Evolutionary conservation across 208 protist genomes (phyloP), one percentile per base, ranked within the genome.

Genomic region (Angomonas ambiguus): DNA sequence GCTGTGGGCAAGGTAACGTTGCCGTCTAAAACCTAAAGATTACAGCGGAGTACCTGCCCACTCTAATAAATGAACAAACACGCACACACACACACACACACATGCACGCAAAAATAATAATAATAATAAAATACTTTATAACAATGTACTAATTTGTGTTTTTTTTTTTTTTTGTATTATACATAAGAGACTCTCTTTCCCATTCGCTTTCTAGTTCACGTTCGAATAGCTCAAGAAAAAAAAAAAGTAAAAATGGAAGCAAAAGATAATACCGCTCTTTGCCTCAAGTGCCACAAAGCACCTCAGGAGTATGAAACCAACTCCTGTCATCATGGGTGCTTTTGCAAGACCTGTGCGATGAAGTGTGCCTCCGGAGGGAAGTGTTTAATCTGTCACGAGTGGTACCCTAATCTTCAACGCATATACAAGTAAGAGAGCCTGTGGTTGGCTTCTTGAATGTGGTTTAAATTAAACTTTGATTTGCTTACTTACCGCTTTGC

Each of bases 341-440:
- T 94, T 75, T 96, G 90, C 77, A 80, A 77, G 58, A 70, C 56
- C 2, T 96, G 90, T 48, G 90, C 90, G 10, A 96, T 96, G 90
- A 96, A 94, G 63, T 92, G 85, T 35, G 91, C 91, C 2, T 93
- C 87, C 10, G 91, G 91, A 8, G 91, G 91, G n/a, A 91, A 87
- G 51, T 96, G 91, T 61, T 91, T 94, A 61, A 57, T 80, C 1
- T 94, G 91, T 65, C 70, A 76, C 5, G 27, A 82, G n/a, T 71
- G 93, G n/a, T 95, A 91, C 77, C 76, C 65, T 38, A 67, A 69
- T 10, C 45, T 95, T 18, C 69, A 74, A 25, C 80, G 67, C 49
- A 60, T 79, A 18, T 22, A 28, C 18, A 38, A 53, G 27, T 66
- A 27, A 62, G 11, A 16, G 2, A 60, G 10, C 16, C 13, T 18